A percentile compares a stretch with the other conserved stretches of the same genome.
These are phyloP conservation scores for Sesbania bispinosa DNA, from an alignment of 306 rosid genomes.

Conservation along the genomic window DNA sequence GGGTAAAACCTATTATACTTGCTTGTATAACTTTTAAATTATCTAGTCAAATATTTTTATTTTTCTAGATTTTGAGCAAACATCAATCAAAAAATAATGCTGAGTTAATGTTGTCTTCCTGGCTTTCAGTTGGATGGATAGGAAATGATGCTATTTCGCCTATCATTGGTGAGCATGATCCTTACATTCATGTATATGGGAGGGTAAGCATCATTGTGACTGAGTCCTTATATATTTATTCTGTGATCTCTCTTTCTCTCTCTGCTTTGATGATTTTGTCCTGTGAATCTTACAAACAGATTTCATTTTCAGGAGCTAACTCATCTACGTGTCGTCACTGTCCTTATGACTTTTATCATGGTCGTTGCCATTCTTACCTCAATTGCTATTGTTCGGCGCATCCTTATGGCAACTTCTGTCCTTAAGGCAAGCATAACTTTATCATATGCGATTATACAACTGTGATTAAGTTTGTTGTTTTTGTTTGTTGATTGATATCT, in stretches of 20 bases:
- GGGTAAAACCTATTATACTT: not conserved
- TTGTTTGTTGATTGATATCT: not conserved
- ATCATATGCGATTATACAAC: constrained; percentile 7
- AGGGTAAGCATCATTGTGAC: constrained; percentile 57
- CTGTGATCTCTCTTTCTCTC: not conserved
- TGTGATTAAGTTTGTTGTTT: not conserved
- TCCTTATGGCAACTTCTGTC: constrained; percentile 98
- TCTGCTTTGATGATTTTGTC: constrained; percentile 6
- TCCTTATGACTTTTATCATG: constrained; percentile 83
- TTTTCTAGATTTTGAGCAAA: constrained; percentile 2
- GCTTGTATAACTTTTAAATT: not conserved
- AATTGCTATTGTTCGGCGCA: constrained; percentile 87
- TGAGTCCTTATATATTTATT: not conserved
- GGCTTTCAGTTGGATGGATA: constrained; percentile 88
- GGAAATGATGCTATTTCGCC: constrained; percentile 88
- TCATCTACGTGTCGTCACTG: constrained; percentile 75
- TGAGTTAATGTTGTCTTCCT: constrained; percentile 32
- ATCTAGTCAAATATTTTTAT: not conserved
- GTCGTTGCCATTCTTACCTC: constrained; percentile 80
- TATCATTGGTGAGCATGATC: constrained; percentile 86
- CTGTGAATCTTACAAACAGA: not conserved
- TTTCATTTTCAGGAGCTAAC: constrained; percentile 67
- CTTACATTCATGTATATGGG: constrained; percentile 63
- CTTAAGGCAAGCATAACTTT: constrained; percentile 67
- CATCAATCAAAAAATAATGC: not conserved